phyloP scores from a whole-genome alignment of 2,329 filamentous ascomycete species.

The Xylariaceae sp. region DNA sequence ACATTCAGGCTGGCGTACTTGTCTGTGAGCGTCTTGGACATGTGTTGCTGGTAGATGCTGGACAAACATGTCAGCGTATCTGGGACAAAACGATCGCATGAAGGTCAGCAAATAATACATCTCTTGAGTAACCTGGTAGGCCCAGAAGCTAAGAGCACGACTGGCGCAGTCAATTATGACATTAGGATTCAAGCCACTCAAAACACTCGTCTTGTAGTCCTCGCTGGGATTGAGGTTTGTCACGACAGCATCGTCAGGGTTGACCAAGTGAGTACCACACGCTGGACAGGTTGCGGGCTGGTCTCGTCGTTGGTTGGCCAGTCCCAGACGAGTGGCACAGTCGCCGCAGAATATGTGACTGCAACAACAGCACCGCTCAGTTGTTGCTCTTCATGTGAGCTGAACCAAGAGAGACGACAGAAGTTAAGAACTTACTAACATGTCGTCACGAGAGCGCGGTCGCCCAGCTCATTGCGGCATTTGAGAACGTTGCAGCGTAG shows the following conservation, averaged over 20 bases:
- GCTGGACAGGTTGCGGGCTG: slow-evolving; percentile 63
- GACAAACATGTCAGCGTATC: background rate
- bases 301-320: slow-evolving; percentile 51
- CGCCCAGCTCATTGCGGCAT: slow-evolving; percentile 64
- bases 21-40: slow-evolving; percentile 65
- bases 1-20: slow-evolving; percentile 61
- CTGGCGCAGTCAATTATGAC: slow-evolving; percentile 83
- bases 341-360: slow-evolving; percentile 82
- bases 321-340: slow-evolving; percentile 62
- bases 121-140: slow-evolving; percentile 78
- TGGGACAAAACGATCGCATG: background rate
- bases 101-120: slow-evolving; percentile 53
- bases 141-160: slow-evolving; percentile 76
- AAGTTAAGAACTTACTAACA: slow-evolving; percentile 58
- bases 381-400: background rate
- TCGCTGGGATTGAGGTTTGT: slow-evolving; percentile 72
- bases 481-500: slow-evolving; percentile 76
- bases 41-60: slow-evolving; percentile 71
- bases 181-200: slow-evolving; percentile 75
- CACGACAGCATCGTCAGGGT: slow-evolving; percentile 69
- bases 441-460: slow-evolving; percentile 76
- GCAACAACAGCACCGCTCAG: background rate
- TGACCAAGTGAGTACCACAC: slow-evolving; percentile 62
- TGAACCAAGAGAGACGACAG: background rate
- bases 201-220: slow-evolving; percentile 81